These are phyloP conservation scores for Secale cereale DNA, from an alignment of 176 grass and related monocot species.

Conservation along the genomic window DNA sequence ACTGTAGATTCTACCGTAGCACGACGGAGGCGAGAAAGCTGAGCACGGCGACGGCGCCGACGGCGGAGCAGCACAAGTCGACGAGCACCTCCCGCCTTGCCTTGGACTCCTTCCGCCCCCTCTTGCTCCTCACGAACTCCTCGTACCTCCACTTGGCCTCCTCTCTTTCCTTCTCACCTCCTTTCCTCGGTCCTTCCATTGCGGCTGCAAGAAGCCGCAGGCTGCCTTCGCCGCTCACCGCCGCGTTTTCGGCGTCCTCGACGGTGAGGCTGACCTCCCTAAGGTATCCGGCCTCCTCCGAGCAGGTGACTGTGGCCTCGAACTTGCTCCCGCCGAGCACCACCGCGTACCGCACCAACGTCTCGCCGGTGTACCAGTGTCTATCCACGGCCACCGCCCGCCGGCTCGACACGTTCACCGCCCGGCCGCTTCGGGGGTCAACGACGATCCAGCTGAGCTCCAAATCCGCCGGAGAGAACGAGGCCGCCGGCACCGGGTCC, in stretches of 20 bases:
- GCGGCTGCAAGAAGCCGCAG: not conserved
- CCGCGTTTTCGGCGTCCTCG: not conserved
- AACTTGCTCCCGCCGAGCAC: not conserved
- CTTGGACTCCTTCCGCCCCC: not conserved
- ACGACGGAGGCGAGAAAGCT: not conserved
- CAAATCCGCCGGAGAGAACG: constrained; percentile 28
- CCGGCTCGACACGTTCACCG: not conserved
- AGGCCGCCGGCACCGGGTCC: not conserved
- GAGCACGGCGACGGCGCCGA: not conserved
- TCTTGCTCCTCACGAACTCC: not conserved
- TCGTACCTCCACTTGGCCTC: not conserved
- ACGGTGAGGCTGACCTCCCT: not conserved
- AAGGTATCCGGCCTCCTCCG: not conserved
- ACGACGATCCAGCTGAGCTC: constrained; percentile 51
- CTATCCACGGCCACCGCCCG: not conserved
- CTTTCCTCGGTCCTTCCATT: not conserved
- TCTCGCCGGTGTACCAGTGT: not conserved
- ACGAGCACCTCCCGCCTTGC: not conserved
- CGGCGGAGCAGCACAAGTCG: not conserved
- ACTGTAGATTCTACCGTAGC: not conserved
- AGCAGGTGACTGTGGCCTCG: not conserved
- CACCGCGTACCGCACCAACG: not conserved
- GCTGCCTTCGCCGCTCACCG: not conserved
- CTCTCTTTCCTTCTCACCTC: not conserved
- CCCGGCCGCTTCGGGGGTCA: constrained; percentile 15